Base-by-base conservation (phyloP, 495 filamentous ascomycete genomes). In the Penicillium coprophilum region DNA sequence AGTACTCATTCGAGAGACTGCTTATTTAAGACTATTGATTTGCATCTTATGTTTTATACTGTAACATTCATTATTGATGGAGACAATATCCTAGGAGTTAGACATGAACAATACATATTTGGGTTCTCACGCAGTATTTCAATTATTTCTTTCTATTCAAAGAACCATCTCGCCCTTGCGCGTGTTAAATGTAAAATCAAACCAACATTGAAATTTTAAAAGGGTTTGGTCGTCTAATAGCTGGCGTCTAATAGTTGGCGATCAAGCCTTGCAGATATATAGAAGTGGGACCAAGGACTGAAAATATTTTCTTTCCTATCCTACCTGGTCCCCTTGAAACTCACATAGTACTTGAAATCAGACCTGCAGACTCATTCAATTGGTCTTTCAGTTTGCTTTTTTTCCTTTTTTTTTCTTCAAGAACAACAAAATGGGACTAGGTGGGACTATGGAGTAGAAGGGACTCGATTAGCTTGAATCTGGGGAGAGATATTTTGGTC, bases 1-100 rank as follows among this genome's bases (percentile, higher is more conserved):
- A 87, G 57, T 95, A 95, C 75, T 88, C 88, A 24, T 81, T 91
- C 53, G 87, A 91, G 66, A 80, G 82, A 67, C 85, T 93, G 54
- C 67, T 82, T 49, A 72, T 91, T 55, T 87, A 74, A 63, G 45
- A 43, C 6, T 32, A 27, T 20, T 49, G 32, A 46, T 51, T 21
- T 54, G 46, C 23, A 20, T 61, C 60, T 62, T 50, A 53, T 60
- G 48, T 65, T 56, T 60, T 46, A 60, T 65, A 60, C 51, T 67
- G 56, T 63, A 67, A 44, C 31, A 59, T 36, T 40, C 34, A 54
- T 49, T 31, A 31, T 61, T 57, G 21, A 57, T 54, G 57, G 53
- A 68, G 51, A 52, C 51, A 59, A 56, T 57, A 66, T 47, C 41
- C 53, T 63, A 61, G 62, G 65, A 67, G 65, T 67, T 60, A 43